These are phyloP conservation scores for Reutealis trisperma DNA, from an alignment of 345 rosid species.

Conservation along the genomic window DNA sequence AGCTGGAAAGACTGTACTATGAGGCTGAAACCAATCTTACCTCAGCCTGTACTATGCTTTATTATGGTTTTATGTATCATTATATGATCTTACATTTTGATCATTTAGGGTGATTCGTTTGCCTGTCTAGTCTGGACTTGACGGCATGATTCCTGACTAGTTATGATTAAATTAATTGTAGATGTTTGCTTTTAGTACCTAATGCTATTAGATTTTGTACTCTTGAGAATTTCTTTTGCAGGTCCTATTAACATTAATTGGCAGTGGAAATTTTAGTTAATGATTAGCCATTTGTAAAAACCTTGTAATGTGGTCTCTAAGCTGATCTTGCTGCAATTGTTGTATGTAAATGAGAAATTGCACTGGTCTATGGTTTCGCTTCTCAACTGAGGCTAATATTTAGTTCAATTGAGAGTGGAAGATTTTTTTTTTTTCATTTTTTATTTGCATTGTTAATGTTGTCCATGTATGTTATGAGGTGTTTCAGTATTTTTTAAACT, in stretches of 20 bases:
- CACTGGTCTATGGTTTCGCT: no score
- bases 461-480: no score
- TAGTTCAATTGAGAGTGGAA: no score
- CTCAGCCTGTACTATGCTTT: background rate
- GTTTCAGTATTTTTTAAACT: no score
- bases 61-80: background rate
- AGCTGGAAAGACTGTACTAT: background rate
- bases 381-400: no score
- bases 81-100: no score
- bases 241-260: background rate
- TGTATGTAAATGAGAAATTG: no score
- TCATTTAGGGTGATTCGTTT: background rate
- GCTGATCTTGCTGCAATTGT: background rate
- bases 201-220: background rate
- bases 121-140: background rate
- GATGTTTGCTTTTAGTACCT: background rate
- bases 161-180: no score
- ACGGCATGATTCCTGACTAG: background rate
- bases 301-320: no score
- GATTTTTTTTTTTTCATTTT: no score
- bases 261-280: background rate
- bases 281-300: background rate
- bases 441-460: no score
- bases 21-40: background rate
- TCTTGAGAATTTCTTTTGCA: background rate